Base-by-base conservation (phyloP, 164 flowering plant species). In the Sedum album region DNA sequence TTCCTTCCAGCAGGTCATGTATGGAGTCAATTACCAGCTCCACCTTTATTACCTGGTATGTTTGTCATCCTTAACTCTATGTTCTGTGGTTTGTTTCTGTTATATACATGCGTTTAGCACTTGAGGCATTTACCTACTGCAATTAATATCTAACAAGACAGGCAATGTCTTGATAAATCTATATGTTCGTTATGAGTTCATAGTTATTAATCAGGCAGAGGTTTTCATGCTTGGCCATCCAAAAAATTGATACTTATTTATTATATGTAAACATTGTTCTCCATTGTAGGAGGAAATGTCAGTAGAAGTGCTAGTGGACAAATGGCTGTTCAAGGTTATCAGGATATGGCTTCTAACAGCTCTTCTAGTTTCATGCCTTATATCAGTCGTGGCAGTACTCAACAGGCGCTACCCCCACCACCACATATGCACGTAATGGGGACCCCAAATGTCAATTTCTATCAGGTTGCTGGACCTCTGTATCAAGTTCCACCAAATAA, bases 281-380 rank as follows among this genome's bases (percentile, higher is more conserved):
- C 7, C 9, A 1, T 23, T 36, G 62, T 41, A 65, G 48, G 15
- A 11, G 67, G 67, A 35, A 65, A 65, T 38, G 67, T 38, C 18
- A 65, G 42, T 30, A 41, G 42, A 65, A 31, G 67, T 38, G 42
- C 48, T 38, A 65, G 48, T 65, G 67, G 67, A 25, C 30, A 18
- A 14, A 64, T 64, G 66, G 2, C 17, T 64, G 42, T 64, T 26
- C 66, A 10, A 23, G 66, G 66, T n/a, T 64, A 64, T 64, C 39
- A 31, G 39, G 66, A 64, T 35, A 35, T 41, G 31, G 26, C 67
- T 65, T 36, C 46, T 26, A 65, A 38, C 46, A 36, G 67, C 30
- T 65, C 67, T 33, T 14, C 67, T n/a, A 65, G 30, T 41, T 65
- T 65, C 46, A 18, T 65, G 67, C 67, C 67, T 65, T 48, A 36